Evolutionary conservation across 768 basidiomycete genomes (phyloP).

Genomic region (Boletus fagicola): DNA sequence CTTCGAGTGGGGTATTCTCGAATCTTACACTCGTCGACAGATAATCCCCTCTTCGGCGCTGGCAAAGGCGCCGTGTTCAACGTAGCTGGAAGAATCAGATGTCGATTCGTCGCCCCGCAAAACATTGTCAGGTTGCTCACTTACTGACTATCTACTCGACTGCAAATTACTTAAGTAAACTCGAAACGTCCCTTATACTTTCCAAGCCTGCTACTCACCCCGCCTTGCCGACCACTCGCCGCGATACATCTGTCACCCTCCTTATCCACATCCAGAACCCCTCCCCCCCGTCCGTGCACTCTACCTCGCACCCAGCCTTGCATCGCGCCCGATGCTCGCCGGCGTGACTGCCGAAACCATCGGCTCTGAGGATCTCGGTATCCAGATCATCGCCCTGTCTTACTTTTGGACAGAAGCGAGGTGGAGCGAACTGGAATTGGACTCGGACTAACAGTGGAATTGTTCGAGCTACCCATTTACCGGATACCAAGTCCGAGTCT

Average conservation of each 20-base stretch:
- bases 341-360: slow-evolving; percentile 61
- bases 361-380: slow-evolving; percentile 50
- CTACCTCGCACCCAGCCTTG: slow-evolving; percentile 63
- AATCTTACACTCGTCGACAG: slow-evolving; percentile 34
- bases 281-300: slow-evolving; percentile 63
- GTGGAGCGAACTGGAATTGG: slow-evolving; percentile 73
- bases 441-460: slow-evolving; percentile 70
- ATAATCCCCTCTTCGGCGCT: slow-evolving; percentile 74
- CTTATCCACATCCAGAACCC: slow-evolving; percentile 72
- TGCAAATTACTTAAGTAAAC: slow-evolving; percentile 76
- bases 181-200: slow-evolving; percentile 78
- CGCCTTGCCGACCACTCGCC: slow-evolving; percentile 52
- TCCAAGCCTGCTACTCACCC: slow-evolving; percentile 67
- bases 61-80: slow-evolving; percentile 86
- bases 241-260: slow-evolving; percentile 63
- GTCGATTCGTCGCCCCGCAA: too few relatives aligned
- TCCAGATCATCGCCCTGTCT: slow-evolving; percentile 62
- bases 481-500: slow-evolving; percentile 9
- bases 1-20: neutral
- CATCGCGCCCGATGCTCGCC: slow-evolving; percentile 70
- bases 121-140: neutral
- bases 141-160: neutral
- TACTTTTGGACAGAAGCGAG: slow-evolving; percentile 76
- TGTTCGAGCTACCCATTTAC: slow-evolving; percentile 36
- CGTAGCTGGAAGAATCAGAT: slow-evolving; percentile 63